These are phyloP conservation scores for Batkoa obscura DNA, from an alignment of 371 early-diverging fungal genomes.

Conservation along the genomic window DNA sequence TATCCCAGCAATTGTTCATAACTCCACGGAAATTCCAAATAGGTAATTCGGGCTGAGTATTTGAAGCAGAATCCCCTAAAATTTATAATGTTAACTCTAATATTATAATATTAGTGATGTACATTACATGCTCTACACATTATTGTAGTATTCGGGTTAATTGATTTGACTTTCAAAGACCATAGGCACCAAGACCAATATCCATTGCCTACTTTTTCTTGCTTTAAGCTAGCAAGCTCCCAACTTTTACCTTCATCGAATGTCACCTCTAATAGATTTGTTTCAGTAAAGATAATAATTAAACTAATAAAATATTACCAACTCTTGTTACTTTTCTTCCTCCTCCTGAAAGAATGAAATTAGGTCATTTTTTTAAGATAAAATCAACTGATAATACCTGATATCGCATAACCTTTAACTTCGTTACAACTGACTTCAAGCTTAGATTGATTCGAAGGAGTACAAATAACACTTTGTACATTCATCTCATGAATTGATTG, in stretches of 20 bases:
- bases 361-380: neutral
- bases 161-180: neutral
- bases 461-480: conserved; percentile 8
- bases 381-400: neutral
- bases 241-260: conserved; percentile 61
- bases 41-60: conserved; percentile 47
- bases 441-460: conserved; percentile 2
- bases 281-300: conserved; percentile 9
- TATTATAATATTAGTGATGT: neutral
- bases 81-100: neutral
- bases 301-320: neutral
- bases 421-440: neutral
- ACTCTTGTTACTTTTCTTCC: conserved; percentile 4
- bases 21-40: conserved; percentile 73
- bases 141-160: conserved; percentile 1
- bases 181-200: conserved; percentile 46
- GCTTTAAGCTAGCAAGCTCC: conserved; percentile 27
- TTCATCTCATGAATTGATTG: conserved; percentile 8
- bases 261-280: conserved; percentile 59
- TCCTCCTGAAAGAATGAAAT: neutral
- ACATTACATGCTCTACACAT: conserved; percentile 8
- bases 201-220: conserved; percentile 1
- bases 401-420: conserved; percentile 7
- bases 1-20: conserved; percentile 61
- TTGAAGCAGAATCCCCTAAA: conserved; percentile 42